These are phyloP conservation scores for Taiozyma sp. DNA, from an alignment of 1,139 yeast genomes.

Conservation along the genomic window DNA sequence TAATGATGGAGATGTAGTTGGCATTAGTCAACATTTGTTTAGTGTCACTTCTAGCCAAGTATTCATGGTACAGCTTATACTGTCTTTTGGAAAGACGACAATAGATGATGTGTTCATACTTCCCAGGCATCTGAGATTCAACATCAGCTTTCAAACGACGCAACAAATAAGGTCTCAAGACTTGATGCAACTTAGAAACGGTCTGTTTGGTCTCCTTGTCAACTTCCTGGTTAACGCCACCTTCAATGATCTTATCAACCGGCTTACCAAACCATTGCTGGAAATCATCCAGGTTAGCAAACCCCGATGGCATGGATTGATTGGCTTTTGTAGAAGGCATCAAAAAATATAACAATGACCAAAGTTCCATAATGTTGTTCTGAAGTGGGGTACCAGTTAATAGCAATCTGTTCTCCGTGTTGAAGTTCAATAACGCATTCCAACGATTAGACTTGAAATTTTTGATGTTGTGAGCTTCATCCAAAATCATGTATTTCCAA, in stretches of 20 bases:
- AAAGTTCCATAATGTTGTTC: slow-evolving; percentile 84
- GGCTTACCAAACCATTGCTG: slow-evolving; percentile 99
- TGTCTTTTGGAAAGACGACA: slow-evolving; percentile 93
- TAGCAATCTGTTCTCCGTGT: slow-evolving; percentile 80
- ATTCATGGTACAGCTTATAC: slow-evolving; percentile 88
- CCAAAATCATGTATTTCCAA: slow-evolving; percentile 96
- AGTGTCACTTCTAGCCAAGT: slow-evolving; percentile 96
- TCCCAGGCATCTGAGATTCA: slow-evolving; percentile 98
- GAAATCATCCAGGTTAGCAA: slow-evolving; percentile 92
- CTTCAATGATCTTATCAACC: slow-evolving; percentile 86
- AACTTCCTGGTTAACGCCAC: slow-evolving; percentile 46
- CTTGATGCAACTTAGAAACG: slow-evolving; percentile 87
- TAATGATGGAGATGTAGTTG: slow-evolving; percentile 89
- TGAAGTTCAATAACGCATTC: slow-evolving; percentile 93
- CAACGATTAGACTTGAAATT: slow-evolving; percentile 95
- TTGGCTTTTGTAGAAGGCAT: slow-evolving; percentile 86
- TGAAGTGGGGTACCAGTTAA: slow-evolving; percentile 96
- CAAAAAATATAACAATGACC: slow-evolving; percentile 89
- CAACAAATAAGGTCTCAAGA: slow-evolving; percentile 84
- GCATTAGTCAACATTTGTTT: slow-evolving; percentile 93
- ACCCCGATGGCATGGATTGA: slow-evolving; percentile 84
- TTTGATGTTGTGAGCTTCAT: slow-evolving; percentile 97
- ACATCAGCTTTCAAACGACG: slow-evolving; percentile 95
- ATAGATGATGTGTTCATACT: slow-evolving; percentile 90
- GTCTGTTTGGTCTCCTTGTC: slow-evolving; percentile 77